A percentile compares a stretch with the other conserved stretches of the same genome.
phyloP scores from a whole-genome alignment of 139 green algal genomes.

The Coelastrella sp. region DNA sequence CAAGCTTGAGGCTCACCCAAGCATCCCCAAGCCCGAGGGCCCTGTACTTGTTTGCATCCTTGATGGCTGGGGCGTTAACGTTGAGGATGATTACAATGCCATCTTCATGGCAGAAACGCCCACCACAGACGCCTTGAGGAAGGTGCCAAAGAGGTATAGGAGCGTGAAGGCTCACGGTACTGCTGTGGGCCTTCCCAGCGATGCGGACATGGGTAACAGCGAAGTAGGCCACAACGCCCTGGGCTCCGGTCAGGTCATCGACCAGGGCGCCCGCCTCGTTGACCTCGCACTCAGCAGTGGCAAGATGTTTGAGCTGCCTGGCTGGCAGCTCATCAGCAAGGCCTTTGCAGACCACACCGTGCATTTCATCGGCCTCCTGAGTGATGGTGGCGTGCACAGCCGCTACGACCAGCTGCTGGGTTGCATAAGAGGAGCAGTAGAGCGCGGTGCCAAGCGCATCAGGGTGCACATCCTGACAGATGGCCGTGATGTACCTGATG shows the following conservation, averaged over 20 bases:
- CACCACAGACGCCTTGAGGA: conserved; percentile 75
- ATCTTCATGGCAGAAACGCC: conserved; percentile 84
- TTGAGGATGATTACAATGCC: conserved; percentile 88
- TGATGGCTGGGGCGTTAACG: conserved; percentile 89
- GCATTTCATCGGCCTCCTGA: conserved; percentile 97
- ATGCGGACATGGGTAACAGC: conserved; percentile 96
- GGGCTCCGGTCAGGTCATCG: conserved; percentile 92
- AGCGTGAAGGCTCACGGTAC: conserved; percentile 90
- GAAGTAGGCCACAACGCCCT: conserved; percentile 97
- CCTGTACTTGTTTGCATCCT: conserved; percentile 84
- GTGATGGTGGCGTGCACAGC: conserved; percentile 95
- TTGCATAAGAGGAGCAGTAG: conserved; percentile 74
- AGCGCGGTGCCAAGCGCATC: conserved; percentile 90
- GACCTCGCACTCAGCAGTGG: conserved; percentile 90
- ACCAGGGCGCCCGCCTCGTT: conserved; percentile 94
- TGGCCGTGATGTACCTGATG: conserved; percentile 94
- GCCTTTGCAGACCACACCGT: conserved; percentile 89
- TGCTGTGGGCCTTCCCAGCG: conserved; percentile 92
- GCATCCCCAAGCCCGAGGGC: conserved; percentile 72
- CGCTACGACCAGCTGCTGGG: conserved; percentile 87
- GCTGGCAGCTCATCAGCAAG: conserved; percentile 88
- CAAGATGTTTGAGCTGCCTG: conserved; percentile 82
- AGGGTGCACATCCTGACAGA: conserved; percentile 95
- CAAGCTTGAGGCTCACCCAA: conserved; percentile 72
- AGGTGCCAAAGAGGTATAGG: conserved; percentile 68